Evolutionary conservation across 2,329 filamentous ascomycete genomes (phyloP), one percentile per base, ranked within the genome.

Genomic region (Aspergillus quadricinctus): DNA sequence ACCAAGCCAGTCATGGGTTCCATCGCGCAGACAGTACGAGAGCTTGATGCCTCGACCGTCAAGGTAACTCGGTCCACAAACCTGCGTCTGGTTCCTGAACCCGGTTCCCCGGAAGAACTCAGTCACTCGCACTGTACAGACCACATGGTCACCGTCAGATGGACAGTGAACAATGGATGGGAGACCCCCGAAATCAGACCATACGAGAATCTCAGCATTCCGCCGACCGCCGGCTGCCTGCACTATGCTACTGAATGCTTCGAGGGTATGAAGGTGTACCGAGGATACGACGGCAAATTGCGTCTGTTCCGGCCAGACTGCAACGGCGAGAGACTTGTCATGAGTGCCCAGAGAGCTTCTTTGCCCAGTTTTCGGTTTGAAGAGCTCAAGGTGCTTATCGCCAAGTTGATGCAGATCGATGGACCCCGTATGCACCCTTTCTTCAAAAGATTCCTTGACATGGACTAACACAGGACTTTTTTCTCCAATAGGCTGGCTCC

Each of bases 221-320:
- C 90, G 78, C 91, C 91, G 37, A 92, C 88, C 4, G 89, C 90
- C 14, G 89, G 86, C 3, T 86, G 87, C 59, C 82, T 96, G 58
- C 91, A 96, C 80, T 96, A 96, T 75, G 91, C 90, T 10, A 95
- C 90, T 49, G 88, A 93, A 75, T 95, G 91, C 74, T 96, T 95
- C 77, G 91, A 96, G 76, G 91, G 91, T 11, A 81, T 87, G 77
- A 96, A 95, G 76, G 84, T 84, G 48, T 84, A 85, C 72, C 86
- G 84, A 69, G 77, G 86, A 71, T 75, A 82, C 63, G 88, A 93
- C 71, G 87, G 87, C 65, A 83, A 82, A 66, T 81, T 92, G 54
- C 86, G 89, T 57, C 78, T 92, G 55, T 93, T 93, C 82, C 86
- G 89, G n/a, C 87, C 89, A 0, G 78, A 87, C 63, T 81, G 84